These are phyloP conservation scores for Podaxis sp. DNA, from an alignment of 768 basidiomycete species.

Conservation along the genomic window DNA sequence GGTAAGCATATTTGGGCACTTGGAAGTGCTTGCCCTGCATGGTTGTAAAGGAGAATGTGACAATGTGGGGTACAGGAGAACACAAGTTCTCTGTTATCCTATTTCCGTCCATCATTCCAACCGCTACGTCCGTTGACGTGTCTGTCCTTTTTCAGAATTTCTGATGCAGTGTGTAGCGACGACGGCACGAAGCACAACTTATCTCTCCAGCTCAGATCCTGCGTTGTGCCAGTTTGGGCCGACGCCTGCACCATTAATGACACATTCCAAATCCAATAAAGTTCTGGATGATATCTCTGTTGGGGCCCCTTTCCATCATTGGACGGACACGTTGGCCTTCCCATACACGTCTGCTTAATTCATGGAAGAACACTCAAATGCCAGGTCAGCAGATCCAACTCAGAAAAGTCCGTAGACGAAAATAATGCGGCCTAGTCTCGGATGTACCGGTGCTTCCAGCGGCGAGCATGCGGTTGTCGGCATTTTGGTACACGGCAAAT, in stretches of 20 bases:
- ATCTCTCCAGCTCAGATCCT: too few species aligned
- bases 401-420: not conserved
- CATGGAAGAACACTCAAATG: not conserved
- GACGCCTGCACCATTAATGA: too few species aligned
- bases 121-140: not conserved
- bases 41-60: not conserved
- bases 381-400: not conserved
- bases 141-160: not conserved
- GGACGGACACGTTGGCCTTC: not conserved
- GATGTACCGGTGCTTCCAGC: not conserved
- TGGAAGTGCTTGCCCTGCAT: slow-evolving; percentile 1
- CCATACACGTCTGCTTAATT: not conserved
- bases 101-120: not conserved
- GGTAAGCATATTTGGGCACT: not conserved
- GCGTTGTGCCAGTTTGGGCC: too few species aligned
- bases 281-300: too few species aligned
- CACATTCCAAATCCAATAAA: too few species aligned
- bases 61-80: not conserved
- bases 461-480: not conserved
- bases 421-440: not conserved
- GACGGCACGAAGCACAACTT: too few species aligned
- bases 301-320: not conserved
- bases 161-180: too few species aligned
- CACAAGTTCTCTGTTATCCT: not conserved
- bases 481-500: not conserved